Base-by-base conservation (phyloP, 2,329 filamentous ascomycete species). In the Alternaria infectoria region DNA sequence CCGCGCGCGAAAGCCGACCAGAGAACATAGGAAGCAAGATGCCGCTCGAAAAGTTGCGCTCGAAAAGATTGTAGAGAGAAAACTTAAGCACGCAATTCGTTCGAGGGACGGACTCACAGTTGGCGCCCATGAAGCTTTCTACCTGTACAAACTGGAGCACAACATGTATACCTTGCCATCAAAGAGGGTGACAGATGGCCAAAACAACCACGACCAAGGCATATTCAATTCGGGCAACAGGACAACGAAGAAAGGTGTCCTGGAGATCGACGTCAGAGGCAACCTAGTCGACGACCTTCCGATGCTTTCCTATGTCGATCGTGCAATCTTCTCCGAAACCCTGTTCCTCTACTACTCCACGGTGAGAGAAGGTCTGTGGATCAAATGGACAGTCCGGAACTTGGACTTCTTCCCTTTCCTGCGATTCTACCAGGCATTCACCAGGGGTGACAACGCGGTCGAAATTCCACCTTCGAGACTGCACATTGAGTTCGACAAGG, bases 231-330 rank as follows among this genome's bases (percentile, higher is more conserved):
- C 36, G 9, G 36, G 36, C 36, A 11, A 40, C 36, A 40, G 9
- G 4, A 40, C 8, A 17, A 17, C 9, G 8, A 40, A 40, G 36
- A 17, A 40, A 40, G 36, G 36, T 6, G 36, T 40, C 36, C 36
- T 40, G 4, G 36, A 40, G 5, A 26, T 62, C 26, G 52, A 58
- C 7, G 23, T 12, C 6, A 56, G 54, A 12, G 59, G 62, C 26
- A 62, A 52, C 25, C 32, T 65, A 5, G 19, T 25, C 21, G 56
- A 62, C 13, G 55, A 65, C 23, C 45, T 62, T 3, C 54, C 62
- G 0, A n/a, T 57, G 13, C 36, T 59, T 8, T 49, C 54, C 2
- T 25, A 59, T 7, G 51, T 50, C 8, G 40, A 50, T 23, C 54
- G 50, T 10, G 17, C 52, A 17, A 32, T 65, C 17, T 54, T 61